Conservation (phyloP, 768 basidiomycete genomes). For the Mycena rebaudengoi region DNA sequence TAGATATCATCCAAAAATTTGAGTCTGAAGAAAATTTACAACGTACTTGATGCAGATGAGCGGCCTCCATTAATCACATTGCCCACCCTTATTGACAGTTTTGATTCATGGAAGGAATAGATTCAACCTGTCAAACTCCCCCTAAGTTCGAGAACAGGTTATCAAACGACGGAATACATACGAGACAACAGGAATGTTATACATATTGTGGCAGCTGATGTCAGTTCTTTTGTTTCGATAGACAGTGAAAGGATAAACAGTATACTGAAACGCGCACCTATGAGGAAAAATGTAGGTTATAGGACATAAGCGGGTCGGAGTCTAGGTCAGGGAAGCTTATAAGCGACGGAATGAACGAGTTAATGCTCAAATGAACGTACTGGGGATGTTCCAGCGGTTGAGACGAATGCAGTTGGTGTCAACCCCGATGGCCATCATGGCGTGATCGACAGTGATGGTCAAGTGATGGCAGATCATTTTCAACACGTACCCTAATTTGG, state of each 20-base stretch:
- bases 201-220: conserved; percentile 1
- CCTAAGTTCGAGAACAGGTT: conserved; percentile 22
- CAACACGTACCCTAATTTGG: neutral
- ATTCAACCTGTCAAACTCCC: conserved; percentile 1
- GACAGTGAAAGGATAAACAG: conserved; percentile 16
- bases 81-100: too few relatives aligned
- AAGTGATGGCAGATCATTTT: neutral
- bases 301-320: conserved; percentile 8
- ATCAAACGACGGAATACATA: conserved; percentile 12
- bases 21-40: too few relatives aligned
- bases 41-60: too few relatives aligned
- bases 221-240: neutral
- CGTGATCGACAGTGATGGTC: neutral
- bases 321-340: neutral
- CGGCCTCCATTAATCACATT: too few relatives aligned
- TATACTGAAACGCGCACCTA: neutral
- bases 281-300: conserved; percentile 5
- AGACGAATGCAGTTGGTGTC: neutral
- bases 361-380: neutral
- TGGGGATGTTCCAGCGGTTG: neutral
- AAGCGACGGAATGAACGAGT: conserved; percentile 5
- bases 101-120: conserved; percentile 5
- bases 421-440: too few relatives aligned
- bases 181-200: neutral
- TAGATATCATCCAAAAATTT: too few relatives aligned